Conservation (phyloP, 2,329 filamentous ascomycete genomes). For the Diaporthe helianthi region DNA sequence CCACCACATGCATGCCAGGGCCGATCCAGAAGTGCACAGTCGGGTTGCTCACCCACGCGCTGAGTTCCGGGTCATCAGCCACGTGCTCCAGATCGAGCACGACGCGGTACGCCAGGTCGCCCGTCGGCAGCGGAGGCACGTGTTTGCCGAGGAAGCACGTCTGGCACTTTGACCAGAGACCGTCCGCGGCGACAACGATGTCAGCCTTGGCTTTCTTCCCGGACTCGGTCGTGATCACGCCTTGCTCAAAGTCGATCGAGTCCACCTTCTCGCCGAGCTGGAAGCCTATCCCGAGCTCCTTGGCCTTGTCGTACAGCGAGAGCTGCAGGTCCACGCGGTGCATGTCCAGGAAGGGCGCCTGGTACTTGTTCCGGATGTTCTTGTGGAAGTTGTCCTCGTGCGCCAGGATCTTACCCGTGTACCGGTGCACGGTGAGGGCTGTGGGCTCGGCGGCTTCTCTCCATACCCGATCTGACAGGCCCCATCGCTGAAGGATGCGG, state of each 20-base stretch:
- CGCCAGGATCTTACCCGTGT: slow-evolving; percentile 41
- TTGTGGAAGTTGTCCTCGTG: slow-evolving; percentile 40
- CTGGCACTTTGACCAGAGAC: slow-evolving; percentile 66
- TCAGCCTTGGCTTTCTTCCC: slow-evolving; percentile 54
- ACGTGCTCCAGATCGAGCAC: slow-evolving; percentile 61
- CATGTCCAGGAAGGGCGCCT: slow-evolving; percentile 45
- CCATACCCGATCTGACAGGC: slow-evolving; percentile 36
- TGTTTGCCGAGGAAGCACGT: slow-evolving; percentile 53
- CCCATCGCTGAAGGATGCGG: slow-evolving; percentile 40
- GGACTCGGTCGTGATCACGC: slow-evolving; percentile 48
- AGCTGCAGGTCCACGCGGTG: slow-evolving; percentile 68
- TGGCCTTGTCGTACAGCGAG: slow-evolving; percentile 57
- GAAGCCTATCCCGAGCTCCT: slow-evolving; percentile 59
- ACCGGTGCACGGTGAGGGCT: slow-evolving; percentile 41
- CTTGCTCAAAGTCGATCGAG: slow-evolving; percentile 54
- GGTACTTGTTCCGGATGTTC: slow-evolving; percentile 40
- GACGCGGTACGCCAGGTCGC: slow-evolving; percentile 71
- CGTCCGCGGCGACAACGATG: slow-evolving; percentile 69
- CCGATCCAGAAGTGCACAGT: slow-evolving; percentile 69
- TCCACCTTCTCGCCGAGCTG: slow-evolving; percentile 55
- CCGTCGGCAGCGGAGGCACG: slow-evolving; percentile 62
- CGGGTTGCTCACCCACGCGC: slow-evolving; percentile 59
- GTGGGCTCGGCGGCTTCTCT: slow-evolving; percentile 38
- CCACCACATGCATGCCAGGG: slow-evolving; percentile 65
- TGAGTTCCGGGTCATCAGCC: slow-evolving; percentile 54